These are phyloP conservation scores for Mycena filopes DNA, from an alignment of 768 basidiomycete species.

Conservation along the genomic window DNA sequence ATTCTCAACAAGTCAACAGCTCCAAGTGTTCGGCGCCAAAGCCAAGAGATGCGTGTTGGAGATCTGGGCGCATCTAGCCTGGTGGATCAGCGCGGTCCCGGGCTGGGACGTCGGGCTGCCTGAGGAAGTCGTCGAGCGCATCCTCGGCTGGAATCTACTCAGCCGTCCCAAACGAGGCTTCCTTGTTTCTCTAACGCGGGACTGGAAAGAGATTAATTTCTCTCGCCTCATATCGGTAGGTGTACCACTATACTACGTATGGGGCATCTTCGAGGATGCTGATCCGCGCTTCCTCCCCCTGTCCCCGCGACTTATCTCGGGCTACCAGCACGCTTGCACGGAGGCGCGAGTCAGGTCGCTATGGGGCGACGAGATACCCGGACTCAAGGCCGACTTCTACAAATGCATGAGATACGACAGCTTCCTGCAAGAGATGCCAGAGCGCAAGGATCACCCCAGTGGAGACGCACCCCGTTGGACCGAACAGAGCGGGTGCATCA, in stretches of 20 bases:
- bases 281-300: not conserved
- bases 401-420: not conserved
- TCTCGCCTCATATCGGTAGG: not conserved
- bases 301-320: not conserved
- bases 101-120: not conserved
- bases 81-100: not conserved
- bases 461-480: not conserved
- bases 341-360: not conserved
- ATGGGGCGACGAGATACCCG: constrained; percentile 1
- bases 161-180: not conserved
- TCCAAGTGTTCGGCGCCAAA: not conserved
- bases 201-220: not conserved
- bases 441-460: no score
- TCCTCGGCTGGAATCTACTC: no score
- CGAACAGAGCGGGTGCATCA: not conserved
- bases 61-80: not conserved
- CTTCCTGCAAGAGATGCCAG: no score
- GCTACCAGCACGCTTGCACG: not conserved
- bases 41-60: not conserved
- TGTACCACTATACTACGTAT: not conserved
- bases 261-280: not conserved
- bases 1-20: no score
- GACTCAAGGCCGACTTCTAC: no score
- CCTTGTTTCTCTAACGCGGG: not conserved
- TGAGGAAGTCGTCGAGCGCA: no score